Evolutionary conservation across 1,284 basidiomycete genomes (phyloP), one percentile per base, ranked within the genome.

Genomic region (Mycosarcoma mackinlayi): DNA sequence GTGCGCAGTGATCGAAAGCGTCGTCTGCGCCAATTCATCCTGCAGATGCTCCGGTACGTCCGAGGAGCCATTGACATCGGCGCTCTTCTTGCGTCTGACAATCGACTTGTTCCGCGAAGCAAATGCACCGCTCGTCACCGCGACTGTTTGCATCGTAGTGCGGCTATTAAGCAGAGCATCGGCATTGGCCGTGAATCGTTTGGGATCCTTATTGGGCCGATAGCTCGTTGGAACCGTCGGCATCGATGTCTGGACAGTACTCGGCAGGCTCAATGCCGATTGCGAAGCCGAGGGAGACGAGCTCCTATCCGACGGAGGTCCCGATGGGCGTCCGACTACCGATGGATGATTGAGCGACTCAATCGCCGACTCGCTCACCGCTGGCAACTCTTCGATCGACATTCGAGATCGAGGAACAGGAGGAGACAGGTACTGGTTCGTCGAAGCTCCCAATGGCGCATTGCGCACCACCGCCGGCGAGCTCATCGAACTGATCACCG

Each of bases 61-160:
- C n/a, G 40, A 23, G 24, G 70, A 72, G 21, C 54, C 56, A 27
- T 61, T 56, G 33, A 47, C 30, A 24, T 70, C 67, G 18, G 27
- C 51, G 35, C 56, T 57, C 50, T 56, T 47, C 52, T 62, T 57
- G 51, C 73, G 73, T 25, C 52, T 58, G 27, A 71, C 44, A n/a
- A n/a, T n/a, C 46, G 57, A 67, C 40, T 51, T 68, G 51, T 33
- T 62, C 23, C 58, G 47, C 33, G 27, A 42, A 3, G 58, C 44
- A 30, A 75, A 76, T 1, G 77, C 66, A 33, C 70, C 68, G 46
- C 74, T 75, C 19, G 75, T 66, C 16, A 82, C 73, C 6, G 77
- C 55, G 4, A 82, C 57, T n/a, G 74, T 79, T 46, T 68, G 49
- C 80, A 82, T 82, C 0, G 78, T 82, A 4, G 80, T 72, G 27